Evolutionary conservation across 2,329 filamentous ascomycete genomes (phyloP), one percentile per base, ranked within the genome.

Genomic region (Cladophialophora chaetospira): DNA sequence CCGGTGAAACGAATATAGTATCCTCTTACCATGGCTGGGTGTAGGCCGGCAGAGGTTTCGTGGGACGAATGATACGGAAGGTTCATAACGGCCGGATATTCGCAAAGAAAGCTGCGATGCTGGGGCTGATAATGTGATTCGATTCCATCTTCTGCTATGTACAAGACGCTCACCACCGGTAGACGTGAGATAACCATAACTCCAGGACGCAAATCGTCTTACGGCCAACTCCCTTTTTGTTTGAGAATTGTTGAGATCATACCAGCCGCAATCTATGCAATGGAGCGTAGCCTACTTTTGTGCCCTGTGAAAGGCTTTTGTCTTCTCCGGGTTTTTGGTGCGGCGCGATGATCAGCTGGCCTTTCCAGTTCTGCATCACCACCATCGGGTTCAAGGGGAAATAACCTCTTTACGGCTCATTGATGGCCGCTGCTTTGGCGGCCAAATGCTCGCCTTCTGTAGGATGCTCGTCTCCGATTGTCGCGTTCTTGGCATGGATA

Each of bases 401-500:
- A n/a, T n/a, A n/a, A n/a, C 21, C 25, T 29, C 26, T 13, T 62
- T 49, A 64, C 9, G 63, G 64, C 49, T 66, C 63, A 29, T 65
- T 66, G n/a, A 45, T 40, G 6, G 57, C 63, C 8, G 57, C 63
- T 33, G 64, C 63, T 19, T 62, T 40, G 17, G 62, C 58, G 2
- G 64, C 61, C 15, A 63, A 31, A 38, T 57, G 52, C 35, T 64
- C 64, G 9, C 62, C 63, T 26, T 64, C 63, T 17, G 43, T 19
- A 17, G 63, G 54, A 47, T 66, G 56, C 17, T 50, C 17, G 10
- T 57, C 53, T 21, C 54, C 56, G 11, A 63, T 25, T 10, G 64
- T 65, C 8, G 57, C 56, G 26, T 63, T 61, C 51, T 62, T 63
- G 11, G 91, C 91, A 64, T 87, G 82, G 70, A 97, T 89, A 4